Conservation (phyloP, 1,284 basidiomycete species). For the Ustilago curta region DNA sequence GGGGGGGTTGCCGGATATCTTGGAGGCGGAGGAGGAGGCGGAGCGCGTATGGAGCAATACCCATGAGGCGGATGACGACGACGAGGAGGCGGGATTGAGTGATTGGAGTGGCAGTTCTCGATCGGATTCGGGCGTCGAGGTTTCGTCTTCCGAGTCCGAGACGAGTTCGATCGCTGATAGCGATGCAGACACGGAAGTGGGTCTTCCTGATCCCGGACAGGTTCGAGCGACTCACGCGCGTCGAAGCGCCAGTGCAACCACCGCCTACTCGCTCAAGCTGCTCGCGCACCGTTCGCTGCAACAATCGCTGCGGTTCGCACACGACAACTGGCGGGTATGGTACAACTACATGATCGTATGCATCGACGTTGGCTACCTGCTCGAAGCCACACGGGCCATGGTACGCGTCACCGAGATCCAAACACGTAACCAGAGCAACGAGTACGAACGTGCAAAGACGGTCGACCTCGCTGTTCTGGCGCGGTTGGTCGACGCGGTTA, state of each 20-base stretch:
- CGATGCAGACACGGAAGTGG: slow-evolving; percentile 46
- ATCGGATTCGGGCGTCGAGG: slow-evolving; percentile 49
- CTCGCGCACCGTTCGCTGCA: slow-evolving; percentile 94
- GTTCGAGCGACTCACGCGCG: background rate
- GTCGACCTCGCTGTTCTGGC: slow-evolving; percentile 89
- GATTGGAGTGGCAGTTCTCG: slow-evolving; percentile 51
- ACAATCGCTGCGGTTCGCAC: slow-evolving; percentile 84
- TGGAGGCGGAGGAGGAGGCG: slow-evolving; percentile 53
- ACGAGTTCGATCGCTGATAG: slow-evolving; percentile 13
- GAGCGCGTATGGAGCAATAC: slow-evolving; percentile 43
- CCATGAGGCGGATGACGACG: slow-evolving; percentile 8
- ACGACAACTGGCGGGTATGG: slow-evolving; percentile 98
- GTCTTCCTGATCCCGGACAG: slow-evolving; percentile 28
- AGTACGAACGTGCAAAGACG: slow-evolving; percentile 73
- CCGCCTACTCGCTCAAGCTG: slow-evolving; percentile 76
- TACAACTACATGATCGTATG: slow-evolving; percentile 95
- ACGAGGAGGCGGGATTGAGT: slow-evolving; percentile 25
- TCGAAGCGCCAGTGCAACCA: slow-evolving; percentile 12
- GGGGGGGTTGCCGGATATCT: slow-evolving; percentile 34
- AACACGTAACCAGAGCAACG: slow-evolving; percentile 39
- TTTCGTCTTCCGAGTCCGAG: slow-evolving; percentile 37
- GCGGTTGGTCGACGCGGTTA: slow-evolving; percentile 86
- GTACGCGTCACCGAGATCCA: slow-evolving; percentile 85
- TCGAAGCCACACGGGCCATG: slow-evolving; percentile 86
- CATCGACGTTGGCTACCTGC: slow-evolving; percentile 90